phyloP scores from a whole-genome alignment of 495 filamentous ascomycete genomes.

The Neurospora sp. region DNA sequence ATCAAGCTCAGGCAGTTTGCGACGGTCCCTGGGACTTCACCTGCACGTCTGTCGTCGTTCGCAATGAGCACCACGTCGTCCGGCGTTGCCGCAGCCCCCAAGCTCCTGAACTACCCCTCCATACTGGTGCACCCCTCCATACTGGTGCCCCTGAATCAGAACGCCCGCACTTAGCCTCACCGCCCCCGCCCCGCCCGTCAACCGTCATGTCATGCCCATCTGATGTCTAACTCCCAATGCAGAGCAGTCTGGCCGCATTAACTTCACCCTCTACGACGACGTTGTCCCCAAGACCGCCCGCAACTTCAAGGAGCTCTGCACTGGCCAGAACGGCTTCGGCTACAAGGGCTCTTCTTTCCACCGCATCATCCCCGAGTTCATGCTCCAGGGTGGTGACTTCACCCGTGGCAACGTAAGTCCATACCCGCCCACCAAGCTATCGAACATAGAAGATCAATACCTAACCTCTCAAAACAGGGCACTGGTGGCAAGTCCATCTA shows the following conservation, averaged over 20 bases:
- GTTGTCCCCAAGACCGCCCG: constrained; percentile 82
- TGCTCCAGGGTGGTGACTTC: constrained; percentile 99
- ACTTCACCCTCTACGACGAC: constrained; percentile 82
- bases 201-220: neutral
- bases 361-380: constrained; percentile 91
- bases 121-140: neutral
- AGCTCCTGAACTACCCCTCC: neutral
- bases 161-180: neutral
- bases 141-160: neutral
- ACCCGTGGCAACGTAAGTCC: constrained; percentile 78
- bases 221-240: constrained; percentile 13
- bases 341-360: constrained; percentile 80
- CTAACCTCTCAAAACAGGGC: constrained; percentile 39
- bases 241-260: constrained; percentile 74
- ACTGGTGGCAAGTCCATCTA: constrained; percentile 83
- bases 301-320: constrained; percentile 94
- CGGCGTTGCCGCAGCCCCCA: neutral
- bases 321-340: constrained; percentile 81
- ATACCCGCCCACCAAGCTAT: neutral
- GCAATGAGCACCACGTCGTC: neutral
- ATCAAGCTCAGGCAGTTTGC: neutral
- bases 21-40: neutral
- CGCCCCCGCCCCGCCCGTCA: neutral
- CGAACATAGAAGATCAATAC: neutral
- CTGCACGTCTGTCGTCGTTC: neutral